phyloP scores from a whole-genome alignment of 2,329 filamentous ascomycete genomes.

The Aaosphaeria arxii region DNA sequence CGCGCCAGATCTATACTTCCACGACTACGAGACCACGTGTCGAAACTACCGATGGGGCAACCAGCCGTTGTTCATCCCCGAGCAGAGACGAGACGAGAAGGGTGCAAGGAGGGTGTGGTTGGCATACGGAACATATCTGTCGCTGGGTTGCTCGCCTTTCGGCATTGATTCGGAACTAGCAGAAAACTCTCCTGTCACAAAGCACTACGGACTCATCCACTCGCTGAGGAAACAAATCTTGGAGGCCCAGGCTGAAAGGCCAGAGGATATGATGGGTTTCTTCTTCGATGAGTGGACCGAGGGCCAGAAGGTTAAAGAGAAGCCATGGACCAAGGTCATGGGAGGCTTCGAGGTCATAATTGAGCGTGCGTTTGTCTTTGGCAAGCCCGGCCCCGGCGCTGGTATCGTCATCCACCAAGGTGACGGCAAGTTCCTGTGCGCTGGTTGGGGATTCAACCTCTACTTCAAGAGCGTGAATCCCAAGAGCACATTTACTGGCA shows the following conservation, averaged over 20 bases:
- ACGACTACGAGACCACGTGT: constrained; percentile 47
- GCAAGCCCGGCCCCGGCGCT: constrained; percentile 39
- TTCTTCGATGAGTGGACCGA: constrained; percentile 40
- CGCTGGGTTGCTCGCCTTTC: constrained; percentile 19
- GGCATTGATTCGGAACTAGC: constrained; percentile 43
- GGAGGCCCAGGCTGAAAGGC: constrained; percentile 37
- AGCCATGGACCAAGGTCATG: constrained; percentile 29
- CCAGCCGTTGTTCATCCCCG: constrained; percentile 52
- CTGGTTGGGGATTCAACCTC: constrained; percentile 47
- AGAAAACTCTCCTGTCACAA: constrained; percentile 6
- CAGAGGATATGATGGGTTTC: constrained; percentile 38
- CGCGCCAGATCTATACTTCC: constrained; percentile 49
- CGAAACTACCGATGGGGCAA: constrained; percentile 42
- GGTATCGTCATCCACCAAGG: constrained; percentile 45
- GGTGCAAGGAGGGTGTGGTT: constrained; percentile 23
- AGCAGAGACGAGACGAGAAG: constrained; percentile 50
- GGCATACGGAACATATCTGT: constrained; percentile 19
- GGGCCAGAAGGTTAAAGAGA: constrained; percentile 25
- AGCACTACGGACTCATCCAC: neutral
- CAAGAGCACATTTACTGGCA: constrained; percentile 41
- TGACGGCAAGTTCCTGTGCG: constrained; percentile 41
- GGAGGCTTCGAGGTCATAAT: constrained; percentile 39
- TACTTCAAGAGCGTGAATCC: constrained; percentile 22
- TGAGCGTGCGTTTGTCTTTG: constrained; percentile 47
- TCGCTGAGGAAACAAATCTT: constrained; percentile 36